Evolutionary conservation across 192 early-diverging fungal genomes (phyloP).

Genomic region (Pilobolus umbonatus): DNA sequence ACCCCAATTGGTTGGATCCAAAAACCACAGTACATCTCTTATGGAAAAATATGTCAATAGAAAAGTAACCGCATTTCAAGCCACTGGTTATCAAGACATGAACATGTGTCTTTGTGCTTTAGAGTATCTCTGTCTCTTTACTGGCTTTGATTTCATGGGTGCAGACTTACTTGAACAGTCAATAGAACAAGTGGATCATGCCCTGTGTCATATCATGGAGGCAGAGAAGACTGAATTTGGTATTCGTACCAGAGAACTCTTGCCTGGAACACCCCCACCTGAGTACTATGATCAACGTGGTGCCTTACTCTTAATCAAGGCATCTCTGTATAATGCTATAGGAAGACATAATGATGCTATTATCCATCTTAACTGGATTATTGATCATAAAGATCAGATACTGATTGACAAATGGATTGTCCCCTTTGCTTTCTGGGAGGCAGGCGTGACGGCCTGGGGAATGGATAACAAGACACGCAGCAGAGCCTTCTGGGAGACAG

Average conservation of each 20-base stretch:
- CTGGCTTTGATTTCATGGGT: constrained; percentile 44
- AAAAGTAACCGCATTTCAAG: constrained; percentile 44
- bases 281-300: constrained; percentile 42
- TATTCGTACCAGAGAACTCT: constrained; percentile 30
- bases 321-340: constrained; percentile 42
- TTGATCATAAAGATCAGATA: constrained; percentile 40
- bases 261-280: constrained; percentile 27
- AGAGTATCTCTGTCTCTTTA: constrained; percentile 50
- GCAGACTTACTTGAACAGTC: constrained; percentile 28
- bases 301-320: constrained; percentile 45
- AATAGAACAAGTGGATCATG: constrained; percentile 25
- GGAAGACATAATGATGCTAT: constrained; percentile 38
- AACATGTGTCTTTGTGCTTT: constrained; percentile 40
- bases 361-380: constrained; percentile 45
- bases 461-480: constrained; percentile 31
- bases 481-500: constrained; percentile 43
- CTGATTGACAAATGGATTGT: constrained; percentile 43
- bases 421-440: constrained; percentile 55
- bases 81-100: constrained; percentile 38
- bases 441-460: constrained; percentile 44
- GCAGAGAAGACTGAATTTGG: constrained; percentile 38
- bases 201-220: constrained; percentile 29
- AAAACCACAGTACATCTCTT: constrained; percentile 44
- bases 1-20: constrained; percentile 36
- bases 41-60: constrained; percentile 49